Base-by-base conservation (phyloP, 2,329 filamentous ascomycete species). In the Pseudogymnoascus sp. region DNA sequence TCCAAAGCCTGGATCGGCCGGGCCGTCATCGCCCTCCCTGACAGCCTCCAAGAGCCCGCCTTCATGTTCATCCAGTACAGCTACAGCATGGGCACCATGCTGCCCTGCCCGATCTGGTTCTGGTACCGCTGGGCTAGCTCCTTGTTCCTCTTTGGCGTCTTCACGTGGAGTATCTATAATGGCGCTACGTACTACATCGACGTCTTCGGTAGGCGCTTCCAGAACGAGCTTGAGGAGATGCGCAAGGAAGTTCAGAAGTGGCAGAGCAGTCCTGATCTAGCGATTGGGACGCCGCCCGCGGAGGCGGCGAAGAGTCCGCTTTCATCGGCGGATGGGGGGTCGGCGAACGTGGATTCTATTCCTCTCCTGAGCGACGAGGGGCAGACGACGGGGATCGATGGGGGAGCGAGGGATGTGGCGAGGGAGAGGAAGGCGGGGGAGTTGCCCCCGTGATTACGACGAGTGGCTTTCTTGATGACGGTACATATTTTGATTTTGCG, bases 121-220 rank as follows among this genome's bases (percentile, higher is more conserved):
- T 88, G 89, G 78, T 94, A 86, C 70, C 84, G 86, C 45, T 90
- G 85, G 80, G 86, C 89, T 0, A 94, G 89, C 38, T 84, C 86
- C 2, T 65, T 72, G 0, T 99, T 96, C 74, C 78, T 99, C 48
- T 78, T 86, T 59, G 75, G 82, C 2, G 85, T 99, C n/a, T 97
- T 99, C 70, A 79, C 84, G 41, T 96, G 92, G 91, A 95, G 90
- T 67, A 88, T 96, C 60, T 95, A 96, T 76, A 99, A 99, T 67
- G 94, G 94, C 30, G 90, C 94, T 15, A 97, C 92, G 0, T 99
- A 89, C 73, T 99, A 99, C 74, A 97, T 99, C 69, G 94, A 99
- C 68, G 90, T 97, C 1, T 99, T 97, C 71, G 94, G 95, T 59
- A 95, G 89, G 68, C 84, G 92, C 2, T 97, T 99, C 78, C 90